Evolutionary conservation across 768 basidiomycete genomes (phyloP), one percentile per base, ranked within the genome.

Genomic region (Suillus placidus): DNA sequence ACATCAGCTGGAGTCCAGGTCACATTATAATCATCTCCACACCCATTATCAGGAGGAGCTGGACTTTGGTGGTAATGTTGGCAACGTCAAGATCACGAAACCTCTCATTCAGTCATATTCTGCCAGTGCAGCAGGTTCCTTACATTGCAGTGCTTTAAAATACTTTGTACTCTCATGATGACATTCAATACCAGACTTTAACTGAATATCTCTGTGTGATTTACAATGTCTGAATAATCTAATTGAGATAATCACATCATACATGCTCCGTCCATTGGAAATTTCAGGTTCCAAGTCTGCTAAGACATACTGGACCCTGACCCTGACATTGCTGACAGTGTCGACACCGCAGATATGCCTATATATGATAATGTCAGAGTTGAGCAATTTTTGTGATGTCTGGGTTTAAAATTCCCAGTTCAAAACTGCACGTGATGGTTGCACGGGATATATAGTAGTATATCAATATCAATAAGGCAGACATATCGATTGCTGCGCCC

Each of bases 21-120:
- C 65, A 6, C 42, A 60, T 32, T 23, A 60, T 42, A 57, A 61
- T 14, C 49, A 49, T 23, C 38, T 62, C 37, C 64, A 49, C 61
- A 67, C 64, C 32, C 26, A 20, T 13, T 47, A 47, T 20, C 64
- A 65, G 20, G 30, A 10, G 6, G 30, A 54, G 57, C 40, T 45
- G 35, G 38, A 66, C 3, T 55, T 51, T 51, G 37, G 37, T 7
- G 45, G 65, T 9, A 9, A 60, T 10, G n/a, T 42, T 6, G 60
- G 61, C 23, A 67, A 32, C 35, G 34, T 66, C 13, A 49, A 34
- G 14, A 54, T 74, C 57, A 47, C 66, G 51, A 76, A 70, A 60
- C 75, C 73, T n/a, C n/a, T n/a, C n/a, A n/a, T n/a, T n/a, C n/a
- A n/a, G n/a, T n/a, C n/a, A n/a, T n/a, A n/a, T n/a, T n/a, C n/a